phyloP scores from a whole-genome alignment of 2,329 filamentous ascomycete species.

The Alternaria arborescens region DNA sequence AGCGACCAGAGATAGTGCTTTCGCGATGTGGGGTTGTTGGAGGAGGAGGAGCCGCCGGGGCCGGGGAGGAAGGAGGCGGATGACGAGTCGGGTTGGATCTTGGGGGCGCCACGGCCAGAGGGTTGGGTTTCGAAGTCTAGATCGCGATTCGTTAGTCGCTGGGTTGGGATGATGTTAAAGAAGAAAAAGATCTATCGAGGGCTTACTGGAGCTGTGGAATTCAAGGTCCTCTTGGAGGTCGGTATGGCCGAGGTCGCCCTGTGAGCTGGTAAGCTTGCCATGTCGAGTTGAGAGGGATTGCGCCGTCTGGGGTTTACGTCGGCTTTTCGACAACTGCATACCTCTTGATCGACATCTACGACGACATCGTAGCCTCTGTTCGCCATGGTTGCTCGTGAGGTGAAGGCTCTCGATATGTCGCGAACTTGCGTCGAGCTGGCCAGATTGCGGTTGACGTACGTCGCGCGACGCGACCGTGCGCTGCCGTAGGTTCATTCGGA shows the following conservation, averaged over 20 bases:
- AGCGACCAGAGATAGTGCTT: conserved; percentile 95
- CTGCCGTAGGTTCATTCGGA: conserved; percentile 26
- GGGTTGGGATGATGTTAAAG: background rate
- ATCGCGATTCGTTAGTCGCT: conserved; percentile 1
- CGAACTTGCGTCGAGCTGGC: conserved; percentile 39
- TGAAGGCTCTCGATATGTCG: conserved; percentile 13
- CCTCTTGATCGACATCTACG: conserved; percentile 96
- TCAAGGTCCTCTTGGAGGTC: conserved; percentile 99
- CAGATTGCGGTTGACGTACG: conserved; percentile 47
- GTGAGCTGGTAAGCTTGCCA: conserved; percentile 31
- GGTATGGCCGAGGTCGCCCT: conserved; percentile 98
- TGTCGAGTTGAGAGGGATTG: background rate
- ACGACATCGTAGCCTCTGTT: conserved; percentile 96
- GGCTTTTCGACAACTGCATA: conserved; percentile 51
- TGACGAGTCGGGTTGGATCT: conserved; percentile 55
- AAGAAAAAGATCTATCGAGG: background rate
- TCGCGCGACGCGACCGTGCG: conserved; percentile 32
- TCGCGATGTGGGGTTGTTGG: conserved; percentile 31
- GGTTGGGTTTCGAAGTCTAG: conserved; percentile 72
- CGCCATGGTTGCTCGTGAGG: conserved; percentile 63
- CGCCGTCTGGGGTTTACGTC: background rate
- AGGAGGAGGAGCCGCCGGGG: conserved; percentile 29
- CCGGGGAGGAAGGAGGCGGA: conserved; percentile 50
- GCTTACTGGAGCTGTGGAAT: conserved; percentile 87
- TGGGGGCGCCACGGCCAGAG: conserved; percentile 56